phyloP scores from a whole-genome alignment of 441 rosid genomes.

The Corymbia citriodora region DNA sequence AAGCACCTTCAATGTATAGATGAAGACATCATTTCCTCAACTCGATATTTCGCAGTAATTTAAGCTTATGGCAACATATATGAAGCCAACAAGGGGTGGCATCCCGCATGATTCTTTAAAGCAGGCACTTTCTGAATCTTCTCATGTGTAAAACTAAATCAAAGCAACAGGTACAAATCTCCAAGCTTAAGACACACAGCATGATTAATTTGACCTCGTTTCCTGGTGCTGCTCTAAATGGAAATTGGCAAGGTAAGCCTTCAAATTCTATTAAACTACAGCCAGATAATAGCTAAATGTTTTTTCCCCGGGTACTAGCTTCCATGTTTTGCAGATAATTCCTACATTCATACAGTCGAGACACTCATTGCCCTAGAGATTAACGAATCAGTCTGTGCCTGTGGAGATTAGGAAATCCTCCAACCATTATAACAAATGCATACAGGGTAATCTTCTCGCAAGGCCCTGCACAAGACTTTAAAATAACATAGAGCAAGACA shows the following conservation, averaged over 20 bases:
- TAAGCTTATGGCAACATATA: not conserved
- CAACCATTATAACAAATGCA: not conserved
- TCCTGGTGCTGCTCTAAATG: not conserved
- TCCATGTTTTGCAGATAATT: accelerated
- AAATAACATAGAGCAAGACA: too few species aligned
- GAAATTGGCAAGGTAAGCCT: not conserved
- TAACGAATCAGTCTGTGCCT: accelerated
- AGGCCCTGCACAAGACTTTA: too few species aligned
- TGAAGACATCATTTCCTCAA: not conserved
- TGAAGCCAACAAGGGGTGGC: not conserved
- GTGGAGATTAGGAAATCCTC: not conserved
- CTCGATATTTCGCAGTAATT: not conserved
- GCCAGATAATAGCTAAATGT: accelerated
- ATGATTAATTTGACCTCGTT: accelerated
- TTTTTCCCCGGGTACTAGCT: accelerated
- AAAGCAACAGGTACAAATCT: not conserved
- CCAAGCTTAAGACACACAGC: not conserved
- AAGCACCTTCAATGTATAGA: not conserved
- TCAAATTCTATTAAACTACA: not conserved
- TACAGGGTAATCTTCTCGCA: not conserved
- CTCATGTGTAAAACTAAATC: not conserved
- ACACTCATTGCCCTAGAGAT: accelerated
- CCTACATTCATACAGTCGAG: not conserved
- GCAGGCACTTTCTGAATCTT: not conserved
- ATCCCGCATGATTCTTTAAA: not conserved